A percentile compares a stretch with the other conserved stretches of the same genome.
These are phyloP conservation scores for Phytopythium oedochilum DNA, from an alignment of 352 stramenopile genomes.

Conservation along the genomic window DNA sequence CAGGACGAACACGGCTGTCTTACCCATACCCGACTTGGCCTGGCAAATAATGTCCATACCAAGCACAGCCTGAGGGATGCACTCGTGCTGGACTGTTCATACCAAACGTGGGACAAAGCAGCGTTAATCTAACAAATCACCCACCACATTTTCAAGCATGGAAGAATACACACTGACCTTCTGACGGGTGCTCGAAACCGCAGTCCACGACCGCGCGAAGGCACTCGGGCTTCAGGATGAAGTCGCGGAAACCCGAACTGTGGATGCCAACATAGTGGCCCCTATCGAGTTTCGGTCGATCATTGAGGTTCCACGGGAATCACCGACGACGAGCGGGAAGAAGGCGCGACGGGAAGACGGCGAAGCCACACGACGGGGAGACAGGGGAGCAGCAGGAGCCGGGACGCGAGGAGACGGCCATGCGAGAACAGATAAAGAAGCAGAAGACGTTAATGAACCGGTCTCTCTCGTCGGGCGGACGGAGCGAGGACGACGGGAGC, in stretches of 20 bases:
- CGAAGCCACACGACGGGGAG: background rate
- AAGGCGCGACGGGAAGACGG: slow-evolving; percentile 4
- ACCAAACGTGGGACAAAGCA: slow-evolving; percentile 5
- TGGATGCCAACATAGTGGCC: slow-evolving; percentile 99
- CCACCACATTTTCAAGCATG: background rate
- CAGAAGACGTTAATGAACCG: slow-evolving; percentile 75
- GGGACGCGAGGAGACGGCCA: slow-evolving; percentile 4
- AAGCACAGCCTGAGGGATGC: slow-evolving; percentile 99
- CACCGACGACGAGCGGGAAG: slow-evolving; percentile 10
- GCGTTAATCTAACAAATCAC: background rate
- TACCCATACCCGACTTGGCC: slow-evolving; percentile 99
- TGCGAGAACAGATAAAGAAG: slow-evolving; percentile 74
- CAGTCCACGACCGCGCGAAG: slow-evolving; percentile 98
- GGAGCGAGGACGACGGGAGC: slow-evolving; percentile 3
- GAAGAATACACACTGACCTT: slow-evolving; percentile 70
- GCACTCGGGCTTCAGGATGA: slow-evolving; percentile 99
- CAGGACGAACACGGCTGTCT: slow-evolving; percentile 99
- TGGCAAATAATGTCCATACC: slow-evolving; percentile 99
- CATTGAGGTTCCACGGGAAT: background rate
- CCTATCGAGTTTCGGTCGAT: slow-evolving; percentile 44
- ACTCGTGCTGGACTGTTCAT: slow-evolving; percentile 95
- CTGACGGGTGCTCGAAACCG: slow-evolving; percentile 99
- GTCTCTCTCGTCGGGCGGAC: slow-evolving; percentile 13
- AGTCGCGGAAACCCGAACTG: slow-evolving; percentile 99
- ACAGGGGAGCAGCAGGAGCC: background rate